Base-by-base conservation (phyloP, 2,329 filamentous ascomycete genomes). In the Penicillium sp. region DNA sequence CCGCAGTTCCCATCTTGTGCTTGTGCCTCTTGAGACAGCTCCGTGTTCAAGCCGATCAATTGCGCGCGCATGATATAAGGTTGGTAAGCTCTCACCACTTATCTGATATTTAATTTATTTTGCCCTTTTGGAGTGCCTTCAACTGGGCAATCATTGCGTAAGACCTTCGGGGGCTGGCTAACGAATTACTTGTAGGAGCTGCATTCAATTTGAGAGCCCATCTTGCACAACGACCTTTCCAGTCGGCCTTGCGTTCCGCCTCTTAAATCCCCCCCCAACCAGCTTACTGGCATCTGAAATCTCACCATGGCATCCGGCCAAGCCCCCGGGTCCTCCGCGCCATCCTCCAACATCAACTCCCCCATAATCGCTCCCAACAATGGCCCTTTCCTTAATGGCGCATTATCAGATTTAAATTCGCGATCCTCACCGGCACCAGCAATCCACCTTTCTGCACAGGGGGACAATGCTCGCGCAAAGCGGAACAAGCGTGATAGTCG, bases 401-500 rank as follows among this genome's bases (percentile, higher is more conserved):
- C 63, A 51, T 46, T 67, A 23, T 57, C 61, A 18, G 69, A 72
- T 31, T 38, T 64, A 1, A 70, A 70, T 33, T 56, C 60, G 8
- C 63, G 69, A 54, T 65, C 67, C 5, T 73, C 71, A 13, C 70
- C 70, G 42, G 68, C 65, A 1, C 69, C 70, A 6, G 58, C 62
- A 24, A 65, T 60, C 13, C 65, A 60, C 43, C 56, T 60, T 21
- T 67, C 67, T 8, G 60, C 54, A 8, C 68, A 67, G 53, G 63
- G 60, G 13, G 70, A 72, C 49, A 54, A 56, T 38, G 45, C 58
- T 31, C 67, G 67, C 36, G 65, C 69, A 26, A 76, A 75, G 51
- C 65, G 73, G 52, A 73, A 70, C 50, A 76, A 76, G 63, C 66
- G 71, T 29, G 73, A 76, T 42, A 74, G 71, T 60, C 71, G 72